phyloP scores from a whole-genome alignment of 441 rosid genomes.

The Sinapis alba region DNA sequence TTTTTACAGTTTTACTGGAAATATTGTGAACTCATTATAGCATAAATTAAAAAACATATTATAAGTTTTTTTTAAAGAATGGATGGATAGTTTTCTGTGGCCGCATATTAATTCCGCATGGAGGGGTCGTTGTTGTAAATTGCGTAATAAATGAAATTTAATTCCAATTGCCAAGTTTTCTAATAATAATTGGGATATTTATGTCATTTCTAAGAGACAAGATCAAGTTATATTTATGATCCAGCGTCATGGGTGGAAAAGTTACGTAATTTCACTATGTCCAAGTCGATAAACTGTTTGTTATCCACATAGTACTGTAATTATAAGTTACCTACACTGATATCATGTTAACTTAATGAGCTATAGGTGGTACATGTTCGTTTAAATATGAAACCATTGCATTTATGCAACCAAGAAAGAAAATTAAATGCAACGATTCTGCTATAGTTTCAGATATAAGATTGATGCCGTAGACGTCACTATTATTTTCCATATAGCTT shows the following conservation, averaged over 20 bases:
- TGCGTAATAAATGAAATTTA: conserved; percentile 35
- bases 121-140: conserved; percentile 40
- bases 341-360: not conserved
- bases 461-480: not conserved
- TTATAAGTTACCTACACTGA: conserved; percentile 1
- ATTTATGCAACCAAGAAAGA: conserved; percentile 12
- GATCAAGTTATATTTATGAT: conserved; percentile 24
- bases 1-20: conserved; percentile 38
- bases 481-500: not conserved
- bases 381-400: conserved; percentile 17
- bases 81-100: conserved; percentile 29
- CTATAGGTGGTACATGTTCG: not conserved
- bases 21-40: conserved; percentile 7
- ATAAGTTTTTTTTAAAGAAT: not conserved
- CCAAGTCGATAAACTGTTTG: not conserved
- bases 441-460: not conserved
- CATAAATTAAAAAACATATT: not conserved
- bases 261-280: not conserved
- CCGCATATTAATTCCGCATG: conserved; percentile 28
- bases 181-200: conserved; percentile 29
- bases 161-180: conserved; percentile 21
- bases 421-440: not conserved
- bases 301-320: not conserved
- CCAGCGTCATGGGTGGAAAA: conserved; percentile 7
- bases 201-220: conserved; percentile 16